Evolutionary conservation across 306 rosid genomes (phyloP), one percentile per base, ranked within the genome.

Genomic region (Cucurbita ficifolia): DNA sequence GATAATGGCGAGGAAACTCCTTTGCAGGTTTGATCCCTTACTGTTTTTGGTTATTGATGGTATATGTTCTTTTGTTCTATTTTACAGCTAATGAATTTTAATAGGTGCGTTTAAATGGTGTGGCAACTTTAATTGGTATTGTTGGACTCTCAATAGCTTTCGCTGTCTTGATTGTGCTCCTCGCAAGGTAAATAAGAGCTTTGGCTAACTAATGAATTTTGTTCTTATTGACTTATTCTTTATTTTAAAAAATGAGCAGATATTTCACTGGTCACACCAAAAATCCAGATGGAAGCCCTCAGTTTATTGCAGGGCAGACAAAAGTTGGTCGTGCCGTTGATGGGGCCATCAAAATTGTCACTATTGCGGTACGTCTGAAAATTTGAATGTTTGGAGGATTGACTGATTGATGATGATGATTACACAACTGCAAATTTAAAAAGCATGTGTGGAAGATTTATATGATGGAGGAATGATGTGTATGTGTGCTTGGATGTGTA

Each of bases 1-100:
- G 99, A 95, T 84, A 89, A 84, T 22, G 99, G 97, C 61, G 97
- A 95, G 83, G 99, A 95, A 86, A 95, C 98, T 69, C 98, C 96
- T 36, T 88, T 92, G 91, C 98, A 92, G 96, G 98, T 90, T 35
- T 38, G 82, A 36, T 67, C 50, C 35, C 9, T 33, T 4, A 50
- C 45, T 74, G 59, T 42, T 42, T 29, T 36, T 74, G 5, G 10
- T 36, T 64, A 29, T 42, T 33, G 56, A 49, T 60, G 54, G 64
- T 48, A 13, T 77, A 63, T 63, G 83, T 51, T 78, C 78, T 75
- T 12, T 61, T 57, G 50, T 72, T 75, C 55, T 79, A 79, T 45
- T 46, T 58, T 48, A 63, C 83, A 92, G 29, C 48, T 33, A 5
- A 70, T 70, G 59, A 38, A 24, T 70, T 67, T 49, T 50, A 70